Base-by-base conservation (phyloP, 2,329 filamentous ascomycete genomes). In the Beauveria bassiana region DNA sequence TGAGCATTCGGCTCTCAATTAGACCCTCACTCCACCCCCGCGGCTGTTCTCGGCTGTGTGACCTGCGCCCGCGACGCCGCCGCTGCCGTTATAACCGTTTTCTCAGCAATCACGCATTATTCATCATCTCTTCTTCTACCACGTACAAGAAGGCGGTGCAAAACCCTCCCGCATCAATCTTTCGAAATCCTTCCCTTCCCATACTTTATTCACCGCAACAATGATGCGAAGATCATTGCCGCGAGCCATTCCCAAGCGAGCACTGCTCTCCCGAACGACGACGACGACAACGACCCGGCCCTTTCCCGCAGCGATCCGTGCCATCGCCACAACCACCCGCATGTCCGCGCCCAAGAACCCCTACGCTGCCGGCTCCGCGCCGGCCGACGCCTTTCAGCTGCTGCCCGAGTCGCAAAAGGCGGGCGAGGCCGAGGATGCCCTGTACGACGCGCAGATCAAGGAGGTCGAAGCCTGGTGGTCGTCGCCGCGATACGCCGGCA, bases 381-480 rank as follows among this genome's bases (percentile, higher is more conserved):
- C 89, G 0, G 85, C 89, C 62, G 91, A 96, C 70, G 84, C 89
- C 31, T 97, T 93, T 77, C 93, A 97, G 73, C 82, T 97, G 16
- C 82, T 97, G 0, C 82, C 91, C 46, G 90, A 92, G 66, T 76
- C 83, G 38, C 79, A 88, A 61, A 97, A 98, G 74, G 79, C 88
- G 0, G 91, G 91, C 18, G 80, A 82, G 20, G 86, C 90, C 0
- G 95, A 98, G 74, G 92, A 98, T 75, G 86, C 86, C 1, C 81
- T 97, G 1, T 96, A 93, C 73, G 85, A 93, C 47, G 84, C 89
- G 65, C 91, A 97, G 72, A 80, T 98, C 58, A 83, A 88, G 69
- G 88, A 95, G 68, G 91, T 98, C 14, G 86, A 93, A 73, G 83
- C 87, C 31, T 98, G 93, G 95, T 99, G 93, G 93, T 82, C 84